phyloP scores from a whole-genome alignment of 1,284 basidiomycete species.

The Quambalaria eucalypti region DNA sequence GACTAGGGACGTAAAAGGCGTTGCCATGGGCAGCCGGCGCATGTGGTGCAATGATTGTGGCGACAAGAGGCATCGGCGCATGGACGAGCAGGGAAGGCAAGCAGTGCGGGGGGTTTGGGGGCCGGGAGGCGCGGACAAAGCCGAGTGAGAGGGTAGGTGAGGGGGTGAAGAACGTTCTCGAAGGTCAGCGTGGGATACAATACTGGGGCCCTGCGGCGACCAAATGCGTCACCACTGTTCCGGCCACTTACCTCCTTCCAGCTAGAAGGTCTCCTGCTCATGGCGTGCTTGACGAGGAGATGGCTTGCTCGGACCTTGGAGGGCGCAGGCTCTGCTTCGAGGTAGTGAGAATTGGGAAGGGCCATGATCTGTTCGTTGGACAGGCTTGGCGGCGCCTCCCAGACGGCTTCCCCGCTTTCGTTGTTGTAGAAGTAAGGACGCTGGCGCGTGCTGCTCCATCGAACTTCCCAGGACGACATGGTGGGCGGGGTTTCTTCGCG shows the following conservation, averaged over 20 bases:
- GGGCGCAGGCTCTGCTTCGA: slow-evolving; percentile 9
- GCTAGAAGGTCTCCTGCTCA: slow-evolving; percentile 68
- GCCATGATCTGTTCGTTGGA: slow-evolving; percentile 45
- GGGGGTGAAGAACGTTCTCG: too few relatives aligned
- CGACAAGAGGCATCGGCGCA: neutral
- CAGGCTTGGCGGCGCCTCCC: slow-evolving; percentile 69
- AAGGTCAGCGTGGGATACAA: too few relatives aligned
- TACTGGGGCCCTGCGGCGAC: neutral
- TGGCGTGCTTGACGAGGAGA: slow-evolving; percentile 82
- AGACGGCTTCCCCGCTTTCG: slow-evolving; percentile 63
- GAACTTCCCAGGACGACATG: slow-evolving; percentile 38
- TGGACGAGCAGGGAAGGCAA: neutral
- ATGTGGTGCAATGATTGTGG: too few relatives aligned
- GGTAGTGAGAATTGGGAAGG: slow-evolving; percentile 29
- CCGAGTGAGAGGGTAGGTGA: too few relatives aligned
- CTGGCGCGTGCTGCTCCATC: slow-evolving; percentile 64
- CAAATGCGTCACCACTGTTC: neutral
- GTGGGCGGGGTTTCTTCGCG: too few relatives aligned
- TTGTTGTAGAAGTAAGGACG: slow-evolving; percentile 84
- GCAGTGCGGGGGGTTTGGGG: too few relatives aligned
- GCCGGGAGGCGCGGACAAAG: too few relatives aligned
- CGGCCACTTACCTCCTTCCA: slow-evolving; percentile 36
- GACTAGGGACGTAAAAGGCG: slow-evolving; percentile 52
- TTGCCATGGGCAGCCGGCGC: too few relatives aligned
- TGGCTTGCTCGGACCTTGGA: slow-evolving; percentile 83